Evolutionary conservation across 139 green algal genomes (phyloP).

Genomic region (Chlamydomonas asymmetrica): DNA sequence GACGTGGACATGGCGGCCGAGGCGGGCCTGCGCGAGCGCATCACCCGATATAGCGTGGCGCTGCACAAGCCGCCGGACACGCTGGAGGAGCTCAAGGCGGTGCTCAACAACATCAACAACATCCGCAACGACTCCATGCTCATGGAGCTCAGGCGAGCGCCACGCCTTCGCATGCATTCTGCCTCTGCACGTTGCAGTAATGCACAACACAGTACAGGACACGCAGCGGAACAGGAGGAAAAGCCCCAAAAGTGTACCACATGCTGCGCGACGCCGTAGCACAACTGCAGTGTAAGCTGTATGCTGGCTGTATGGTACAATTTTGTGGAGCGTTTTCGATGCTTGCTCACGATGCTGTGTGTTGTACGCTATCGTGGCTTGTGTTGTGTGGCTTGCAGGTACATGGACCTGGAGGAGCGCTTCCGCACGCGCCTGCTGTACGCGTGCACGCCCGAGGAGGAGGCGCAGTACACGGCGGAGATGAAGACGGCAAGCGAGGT

Average conservation of each 20-base stretch:
- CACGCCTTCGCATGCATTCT: too few relatives aligned
- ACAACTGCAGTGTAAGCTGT: too few relatives aligned
- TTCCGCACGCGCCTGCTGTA: conserved; percentile 75
- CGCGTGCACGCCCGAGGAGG: conserved; percentile 37
- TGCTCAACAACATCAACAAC: conserved; percentile 60
- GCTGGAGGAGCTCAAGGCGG: conserved; percentile 75
- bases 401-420: conserved; percentile 79
- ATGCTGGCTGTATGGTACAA: too few relatives aligned
- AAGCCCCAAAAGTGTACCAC: too few relatives aligned
- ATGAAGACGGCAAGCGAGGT: conserved; percentile 37
- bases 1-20: conserved; percentile 60
- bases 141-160: conserved; percentile 79
- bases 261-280: too few relatives aligned
- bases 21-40: conserved; percentile 41
- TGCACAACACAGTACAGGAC: too few relatives aligned
- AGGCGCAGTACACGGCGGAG: conserved; percentile 29
- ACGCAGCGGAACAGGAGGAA: too few relatives aligned
- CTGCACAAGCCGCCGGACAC: conserved; percentile 49
- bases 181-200: too few relatives aligned
- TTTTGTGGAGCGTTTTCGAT: too few relatives aligned
- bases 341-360: too few relatives aligned
- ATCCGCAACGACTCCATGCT: conserved; percentile 65
- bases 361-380: too few relatives aligned
- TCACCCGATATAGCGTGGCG: conserved; percentile 29
- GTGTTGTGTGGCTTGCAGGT: too few relatives aligned